Base-by-base conservation (phyloP, 148 eudicot genomes). In the Rhododendron griersonianum region DNA sequence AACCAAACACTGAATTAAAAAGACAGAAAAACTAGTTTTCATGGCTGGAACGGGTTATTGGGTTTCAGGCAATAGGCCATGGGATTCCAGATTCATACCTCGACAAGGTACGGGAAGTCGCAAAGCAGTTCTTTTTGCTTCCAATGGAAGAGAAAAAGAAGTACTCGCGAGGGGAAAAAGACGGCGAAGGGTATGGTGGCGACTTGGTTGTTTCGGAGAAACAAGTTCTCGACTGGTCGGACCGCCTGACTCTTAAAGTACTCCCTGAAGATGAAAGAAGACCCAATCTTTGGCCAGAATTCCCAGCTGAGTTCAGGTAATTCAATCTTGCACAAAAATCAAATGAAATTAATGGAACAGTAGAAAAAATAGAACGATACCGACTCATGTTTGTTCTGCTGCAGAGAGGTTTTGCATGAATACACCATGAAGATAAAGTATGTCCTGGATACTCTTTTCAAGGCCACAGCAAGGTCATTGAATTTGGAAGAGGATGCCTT, bases 231-330 rank as follows among this genome's bases (percentile, higher is more conserved):
- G 92, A 92, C 83, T 91, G 94, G 93, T 87, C 86, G 21, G 91
- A 91, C 80, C 89, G 89, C 1, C 80, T 92, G 5, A n/a, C 3
- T 83, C 95, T 93, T 4, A 85, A 83, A 3, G 67, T 89, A 30
- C 86, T 87, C 57, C 95, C 94, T 0, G 84, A 92, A 81, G 78
- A 93, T 30, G 78, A 85, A 5, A 86, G 88, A 5, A 87, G 48
- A 30, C 89, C 87, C 51, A 23, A 91, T 7, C 86, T 77, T 61
- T 94, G 96, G 96, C 96, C 96, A 37, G 71, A 91, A 28, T 77
- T 41, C 0, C 92, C 92, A 5, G 35, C 21, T 13, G 28, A 83
- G n/a, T 88, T 92, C 55, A 89, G 90, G 92, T 91, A 80, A 47
- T 78, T 33, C 15, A 47, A 44, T 69, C 21, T 25, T 10, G 13